phyloP scores from a whole-genome alignment of 768 basidiomycete species.

The Candolleomyces efflorescens region DNA sequence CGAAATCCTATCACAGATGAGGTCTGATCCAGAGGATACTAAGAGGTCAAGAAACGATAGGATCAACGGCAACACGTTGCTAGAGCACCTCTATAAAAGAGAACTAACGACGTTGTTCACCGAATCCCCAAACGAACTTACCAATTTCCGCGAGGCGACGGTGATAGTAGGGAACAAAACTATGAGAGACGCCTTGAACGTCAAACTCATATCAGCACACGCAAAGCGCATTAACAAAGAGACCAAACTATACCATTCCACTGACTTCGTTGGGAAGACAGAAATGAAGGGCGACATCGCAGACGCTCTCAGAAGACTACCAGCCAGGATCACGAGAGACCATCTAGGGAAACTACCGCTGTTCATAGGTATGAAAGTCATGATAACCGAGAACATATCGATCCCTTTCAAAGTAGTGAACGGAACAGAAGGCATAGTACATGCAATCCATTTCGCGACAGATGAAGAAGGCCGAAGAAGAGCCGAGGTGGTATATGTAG shows the following conservation, averaged over 20 bases:
- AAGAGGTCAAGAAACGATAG: no score
- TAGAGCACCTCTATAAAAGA: background rate
- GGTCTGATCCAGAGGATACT: no score
- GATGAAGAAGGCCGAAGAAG: background rate
- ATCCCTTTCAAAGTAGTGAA: slow-evolving; percentile 7
- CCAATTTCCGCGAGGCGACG: slow-evolving; percentile 11
- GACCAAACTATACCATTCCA: background rate
- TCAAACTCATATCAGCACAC: slow-evolving; percentile 3
- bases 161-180: slow-evolving; percentile 16
- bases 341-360: slow-evolving; percentile 12
- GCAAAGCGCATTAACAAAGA: background rate
- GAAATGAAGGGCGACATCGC: no score
- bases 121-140: background rate
- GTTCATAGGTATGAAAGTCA: slow-evolving; percentile 15
- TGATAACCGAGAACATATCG: slow-evolving; percentile 18
- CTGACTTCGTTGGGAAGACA: background rate
- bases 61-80: no score
- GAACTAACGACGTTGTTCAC: background rate
- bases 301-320: no score
- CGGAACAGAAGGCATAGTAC: background rate
- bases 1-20: no score
- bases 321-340: slow-evolving; percentile 4
- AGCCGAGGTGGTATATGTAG: background rate
- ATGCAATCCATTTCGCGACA: background rate
- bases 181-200: slow-evolving; percentile 11